A percentile compares a stretch with the other conserved stretches of the same genome.
Evolutionary conservation across 2,329 filamentous ascomycete genomes (phyloP).

Genomic region (Verticillium longisporum): DNA sequence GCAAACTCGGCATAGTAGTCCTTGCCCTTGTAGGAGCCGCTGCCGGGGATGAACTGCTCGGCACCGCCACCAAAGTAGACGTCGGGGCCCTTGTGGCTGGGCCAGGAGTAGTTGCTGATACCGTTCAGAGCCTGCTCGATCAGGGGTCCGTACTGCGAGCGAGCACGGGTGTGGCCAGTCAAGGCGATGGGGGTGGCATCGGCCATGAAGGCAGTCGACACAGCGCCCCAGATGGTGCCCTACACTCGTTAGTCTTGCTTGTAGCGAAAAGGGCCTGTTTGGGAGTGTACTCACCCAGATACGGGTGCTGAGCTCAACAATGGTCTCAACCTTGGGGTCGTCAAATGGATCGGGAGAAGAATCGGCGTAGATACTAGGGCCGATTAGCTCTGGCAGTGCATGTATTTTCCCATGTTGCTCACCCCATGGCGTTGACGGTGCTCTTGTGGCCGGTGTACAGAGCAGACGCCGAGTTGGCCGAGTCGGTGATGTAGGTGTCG

Average conservation of each 20-base stretch:
- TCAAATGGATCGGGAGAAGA: slow-evolving; percentile 68
- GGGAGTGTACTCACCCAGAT: slow-evolving; percentile 35
- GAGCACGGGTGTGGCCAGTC: slow-evolving; percentile 64
- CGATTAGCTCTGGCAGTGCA: background rate
- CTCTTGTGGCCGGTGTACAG: slow-evolving; percentile 81
- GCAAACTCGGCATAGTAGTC: slow-evolving; percentile 76
- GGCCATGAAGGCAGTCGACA: slow-evolving; percentile 74
- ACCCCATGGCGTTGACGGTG: slow-evolving; percentile 73
- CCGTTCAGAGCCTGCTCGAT: slow-evolving; percentile 73
- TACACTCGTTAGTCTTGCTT: slow-evolving; percentile 2
- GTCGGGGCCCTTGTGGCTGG: slow-evolving; percentile 65
- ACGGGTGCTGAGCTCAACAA: slow-evolving; percentile 70
- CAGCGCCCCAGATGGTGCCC: slow-evolving; percentile 54
- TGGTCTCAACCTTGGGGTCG: slow-evolving; percentile 81
- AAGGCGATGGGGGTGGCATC: slow-evolving; percentile 78
- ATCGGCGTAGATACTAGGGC: slow-evolving; percentile 61
- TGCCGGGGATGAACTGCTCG: slow-evolving; percentile 67
- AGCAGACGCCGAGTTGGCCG: slow-evolving; percentile 76
- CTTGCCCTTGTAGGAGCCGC: slow-evolving; percentile 58
- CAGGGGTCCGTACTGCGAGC: slow-evolving; percentile 62
- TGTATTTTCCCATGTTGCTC: slow-evolving; percentile 6
- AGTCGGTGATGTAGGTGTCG: slow-evolving; percentile 80
- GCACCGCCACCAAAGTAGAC: slow-evolving; percentile 79
- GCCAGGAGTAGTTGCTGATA: slow-evolving; percentile 76
- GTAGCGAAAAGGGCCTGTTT: background rate